Base-by-base conservation (phyloP, 1,139 yeast species). In the Komagataea norvegica region DNA sequence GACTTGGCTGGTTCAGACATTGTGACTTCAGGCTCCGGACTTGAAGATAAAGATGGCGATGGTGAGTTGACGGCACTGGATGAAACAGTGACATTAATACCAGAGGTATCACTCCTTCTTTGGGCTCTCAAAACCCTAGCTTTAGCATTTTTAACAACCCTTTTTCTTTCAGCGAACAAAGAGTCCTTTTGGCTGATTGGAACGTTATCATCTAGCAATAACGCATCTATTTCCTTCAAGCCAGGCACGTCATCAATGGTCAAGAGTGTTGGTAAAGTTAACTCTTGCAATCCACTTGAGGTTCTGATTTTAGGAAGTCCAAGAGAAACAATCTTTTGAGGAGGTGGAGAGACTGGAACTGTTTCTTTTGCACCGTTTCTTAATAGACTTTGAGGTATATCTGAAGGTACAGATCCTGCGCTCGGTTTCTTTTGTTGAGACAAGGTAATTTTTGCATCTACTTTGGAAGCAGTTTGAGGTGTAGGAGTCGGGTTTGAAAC, bases 211-310 rank as follows among this genome's bases (percentile, higher is more conserved):
- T 28, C 30, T 9, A 13, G 5, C 3, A 38, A 24, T 17, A 21
- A 10, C 21, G 37, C 42, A 18, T 36, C 43, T 33, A 43, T 19
- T 37, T 41, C 40, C 31, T 41, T 42, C 29, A 48, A 44, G 25
- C 48, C 53, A 19, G 52, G 50, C 13, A 47, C 49, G 26, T 47
- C 52, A 30, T 42, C 48, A 27, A 41, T 41, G 13, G 41, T 20
- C 7, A 37, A 15, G 4, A 27, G 25, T 8, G 24, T 9, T 5
- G 41, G 41, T 10, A 37, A 5, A 11, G 34, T 21, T 3, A 37
- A 19, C 3, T 33, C 34, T 16, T 28, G 25, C 7, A n/a, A 16
- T 11, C 37, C 36, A n/a, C 14, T 19, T 1, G 29, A 9, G 2
- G 25, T 19, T 11, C 26, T 33, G 14, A 37, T 21, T 10, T 34